Evolutionary conservation across 495 filamentous ascomycete genomes (phyloP).

Genomic region (Penicillium cosmopolitanum): DNA sequence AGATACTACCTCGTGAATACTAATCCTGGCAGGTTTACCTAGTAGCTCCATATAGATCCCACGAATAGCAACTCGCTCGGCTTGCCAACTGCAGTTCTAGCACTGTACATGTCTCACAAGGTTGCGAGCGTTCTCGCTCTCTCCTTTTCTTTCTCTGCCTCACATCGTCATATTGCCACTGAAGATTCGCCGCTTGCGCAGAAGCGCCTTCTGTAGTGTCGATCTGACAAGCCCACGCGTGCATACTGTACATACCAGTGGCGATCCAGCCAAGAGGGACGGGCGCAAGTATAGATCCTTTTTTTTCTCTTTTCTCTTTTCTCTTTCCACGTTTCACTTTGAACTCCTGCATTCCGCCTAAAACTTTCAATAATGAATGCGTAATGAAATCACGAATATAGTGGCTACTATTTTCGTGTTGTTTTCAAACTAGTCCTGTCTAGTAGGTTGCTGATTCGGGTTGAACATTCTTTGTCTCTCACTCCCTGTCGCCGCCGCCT

Average conservation of each 20-base stretch:
- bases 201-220: slow-evolving; percentile 5
- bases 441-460: neutral
- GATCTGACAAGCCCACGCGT: slow-evolving; percentile 4
- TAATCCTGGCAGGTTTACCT: neutral
- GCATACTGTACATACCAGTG: slow-evolving; percentile 2
- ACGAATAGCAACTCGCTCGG: neutral
- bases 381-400: too few species aligned
- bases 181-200: neutral
- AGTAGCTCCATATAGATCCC: neutral
- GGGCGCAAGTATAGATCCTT: too few species aligned
- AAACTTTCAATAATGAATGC: too few species aligned
- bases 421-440: neutral
- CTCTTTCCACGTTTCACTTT: neutral
- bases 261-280: neutral
- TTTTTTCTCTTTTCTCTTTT: neutral
- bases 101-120: neutral
- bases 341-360: neutral
- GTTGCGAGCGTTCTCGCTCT: neutral
- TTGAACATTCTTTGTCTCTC: neutral
- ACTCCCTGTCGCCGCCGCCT: neutral
- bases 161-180: neutral
- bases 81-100: neutral
- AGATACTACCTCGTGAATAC: neutral
- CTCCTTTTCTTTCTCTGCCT: too few species aligned
- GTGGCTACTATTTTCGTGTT: neutral